phyloP scores from a whole-genome alignment of 768 basidiomycete genomes.

The Leucosporidium scottii region DNA sequence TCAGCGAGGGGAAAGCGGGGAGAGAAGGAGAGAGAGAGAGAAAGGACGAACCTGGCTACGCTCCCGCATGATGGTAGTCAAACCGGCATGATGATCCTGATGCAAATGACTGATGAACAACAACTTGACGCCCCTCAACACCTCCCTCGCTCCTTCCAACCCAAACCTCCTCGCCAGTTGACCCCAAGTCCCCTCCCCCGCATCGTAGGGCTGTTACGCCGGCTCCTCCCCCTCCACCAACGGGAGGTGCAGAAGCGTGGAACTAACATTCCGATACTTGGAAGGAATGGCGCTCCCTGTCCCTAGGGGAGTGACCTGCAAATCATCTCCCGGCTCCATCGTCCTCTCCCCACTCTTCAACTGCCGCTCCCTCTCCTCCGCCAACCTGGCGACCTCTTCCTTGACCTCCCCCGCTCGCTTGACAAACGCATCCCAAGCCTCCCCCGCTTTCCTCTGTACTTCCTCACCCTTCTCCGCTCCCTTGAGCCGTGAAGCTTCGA shows the following conservation, averaged over 20 bases:
- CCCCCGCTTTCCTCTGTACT: neutral
- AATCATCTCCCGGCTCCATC: constrained; percentile 45
- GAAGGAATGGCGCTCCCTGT: constrained; percentile 81
- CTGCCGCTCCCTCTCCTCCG: neutral
- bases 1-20: neutral
- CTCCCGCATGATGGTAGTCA: constrained; percentile 64
- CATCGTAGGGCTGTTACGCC: constrained; percentile 64
- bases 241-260: constrained; percentile 71
- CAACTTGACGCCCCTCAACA: constrained; percentile 64
- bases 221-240: constrained; percentile 46
- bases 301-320: constrained; percentile 69
- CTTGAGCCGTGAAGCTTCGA: constrained; percentile 14
- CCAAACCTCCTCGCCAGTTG: constrained; percentile 77
- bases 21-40: neutral
- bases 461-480: constrained; percentile 5
- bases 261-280: constrained; percentile 73
- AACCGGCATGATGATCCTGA: constrained; percentile 83
- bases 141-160: constrained; percentile 41
- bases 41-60: constrained; percentile 55
- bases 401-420: constrained; percentile 38
- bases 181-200: constrained; percentile 87
- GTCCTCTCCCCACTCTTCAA: neutral
- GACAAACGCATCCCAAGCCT: constrained; percentile 32
- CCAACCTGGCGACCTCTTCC: constrained; percentile 5
- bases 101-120: constrained; percentile 86